phyloP scores from a whole-genome alignment of 1,284 basidiomycete species.

The Xerocomus amazonicus region DNA sequence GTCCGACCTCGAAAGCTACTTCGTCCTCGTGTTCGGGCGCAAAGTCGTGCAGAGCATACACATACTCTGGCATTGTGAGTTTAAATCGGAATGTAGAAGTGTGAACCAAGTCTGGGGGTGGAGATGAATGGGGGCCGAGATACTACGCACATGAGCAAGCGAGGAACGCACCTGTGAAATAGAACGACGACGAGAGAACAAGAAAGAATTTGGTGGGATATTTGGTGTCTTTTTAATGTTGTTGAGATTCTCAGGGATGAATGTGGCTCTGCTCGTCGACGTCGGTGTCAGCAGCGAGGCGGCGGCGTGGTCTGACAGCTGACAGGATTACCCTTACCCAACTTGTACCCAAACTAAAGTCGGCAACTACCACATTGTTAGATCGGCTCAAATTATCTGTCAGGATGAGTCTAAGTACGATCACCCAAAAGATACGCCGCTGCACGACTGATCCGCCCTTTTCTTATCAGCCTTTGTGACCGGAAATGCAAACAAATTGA shows the following conservation, averaged over 20 bases:
- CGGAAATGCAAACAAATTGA: slow-evolving; percentile 91
- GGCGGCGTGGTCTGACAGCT: slow-evolving; percentile 8
- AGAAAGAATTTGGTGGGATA: neutral
- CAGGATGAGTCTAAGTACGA: slow-evolving; percentile 28
- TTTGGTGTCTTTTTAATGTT: slow-evolving; percentile 4
- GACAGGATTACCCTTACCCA: neutral
- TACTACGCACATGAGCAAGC: neutral
- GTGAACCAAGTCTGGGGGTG: slow-evolving; percentile 1
- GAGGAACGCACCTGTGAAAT: neutral
- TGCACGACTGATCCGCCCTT: slow-evolving; percentile 1
- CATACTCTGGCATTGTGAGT: slow-evolving; percentile 47
- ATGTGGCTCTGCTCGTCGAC: slow-evolving; percentile 10
- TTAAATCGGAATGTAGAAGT: neutral
- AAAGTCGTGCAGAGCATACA: slow-evolving; percentile 86
- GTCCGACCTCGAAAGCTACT: slow-evolving; percentile 82
- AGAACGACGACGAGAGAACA: slow-evolving; percentile 3
- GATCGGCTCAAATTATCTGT: neutral
- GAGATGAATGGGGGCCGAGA: neutral
- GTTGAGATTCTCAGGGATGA: slow-evolving; percentile 2
- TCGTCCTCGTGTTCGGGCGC: slow-evolving; percentile 93
- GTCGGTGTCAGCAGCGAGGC: slow-evolving; percentile 13
- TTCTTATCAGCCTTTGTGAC: slow-evolving; percentile 78
- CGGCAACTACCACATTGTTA: neutral
- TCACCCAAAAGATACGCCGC: neutral
- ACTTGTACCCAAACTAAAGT: neutral